Percentiles rank a stretch among this genome's conserved stretches.
Conservation (phyloP, 2,329 filamentous ascomycete species). For the Penicillium sp. region DNA sequence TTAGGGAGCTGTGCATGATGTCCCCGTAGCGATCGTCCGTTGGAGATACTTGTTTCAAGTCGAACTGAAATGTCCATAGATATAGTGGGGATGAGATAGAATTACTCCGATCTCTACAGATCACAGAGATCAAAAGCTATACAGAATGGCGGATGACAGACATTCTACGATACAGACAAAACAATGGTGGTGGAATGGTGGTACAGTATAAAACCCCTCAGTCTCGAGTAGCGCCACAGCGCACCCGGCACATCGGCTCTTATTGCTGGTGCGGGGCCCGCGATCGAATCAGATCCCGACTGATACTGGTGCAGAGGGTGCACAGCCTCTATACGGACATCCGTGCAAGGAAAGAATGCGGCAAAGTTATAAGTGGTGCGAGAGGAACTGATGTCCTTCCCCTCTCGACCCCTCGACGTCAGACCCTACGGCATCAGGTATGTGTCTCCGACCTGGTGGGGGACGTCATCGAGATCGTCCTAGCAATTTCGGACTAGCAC, state of each 20-base stretch:
- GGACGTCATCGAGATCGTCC: slow-evolving; percentile 17
- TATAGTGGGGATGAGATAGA: background rate
- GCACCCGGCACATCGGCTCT: slow-evolving; percentile 21
- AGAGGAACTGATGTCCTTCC: background rate
- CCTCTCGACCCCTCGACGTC: background rate
- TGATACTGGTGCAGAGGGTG: slow-evolving; percentile 14
- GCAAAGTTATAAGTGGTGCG: background rate
- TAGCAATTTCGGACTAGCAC: slow-evolving; percentile 10
- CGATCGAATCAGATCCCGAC: slow-evolving; percentile 19
- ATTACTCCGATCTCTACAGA: too few species aligned
- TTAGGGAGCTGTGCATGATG: slow-evolving; percentile 19
- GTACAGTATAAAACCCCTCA: background rate
- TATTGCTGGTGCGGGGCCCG: slow-evolving; percentile 22
- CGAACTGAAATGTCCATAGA: background rate
- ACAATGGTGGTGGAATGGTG: too few species aligned
- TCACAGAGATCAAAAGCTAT: too few species aligned
- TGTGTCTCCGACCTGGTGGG: background rate
- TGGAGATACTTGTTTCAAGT: background rate
- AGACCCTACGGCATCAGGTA: background rate
- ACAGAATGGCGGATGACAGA: too few species aligned
- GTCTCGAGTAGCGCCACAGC: slow-evolving; percentile 14
- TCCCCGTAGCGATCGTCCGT: slow-evolving; percentile 10
- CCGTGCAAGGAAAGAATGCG: background rate
- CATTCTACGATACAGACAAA: too few species aligned
- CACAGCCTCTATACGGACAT: slow-evolving; percentile 26